Evolutionary conservation across 2,329 filamentous ascomycete genomes (phyloP).

Genomic region (Phyllosticta ampelicida): DNA sequence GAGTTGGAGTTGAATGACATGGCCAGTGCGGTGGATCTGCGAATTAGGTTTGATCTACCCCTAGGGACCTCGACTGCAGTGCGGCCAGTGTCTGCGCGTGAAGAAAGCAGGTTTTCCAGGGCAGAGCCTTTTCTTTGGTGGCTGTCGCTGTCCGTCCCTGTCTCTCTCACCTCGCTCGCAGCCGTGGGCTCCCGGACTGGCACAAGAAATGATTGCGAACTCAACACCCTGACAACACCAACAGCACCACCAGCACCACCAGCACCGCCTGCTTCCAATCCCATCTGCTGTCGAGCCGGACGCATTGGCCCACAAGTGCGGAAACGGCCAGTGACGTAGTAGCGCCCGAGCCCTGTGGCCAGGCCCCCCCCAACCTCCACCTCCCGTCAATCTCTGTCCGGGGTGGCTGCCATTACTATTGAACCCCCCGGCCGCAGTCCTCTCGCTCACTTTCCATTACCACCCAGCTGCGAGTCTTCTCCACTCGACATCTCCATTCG

Average conservation of each 20-base stretch:
- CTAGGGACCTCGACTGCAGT: neutral
- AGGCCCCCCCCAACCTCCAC: neutral
- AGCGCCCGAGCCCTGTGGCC: neutral
- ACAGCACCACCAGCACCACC: too few relatives aligned
- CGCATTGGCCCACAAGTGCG: neutral
- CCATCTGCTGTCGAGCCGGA: too few relatives aligned
- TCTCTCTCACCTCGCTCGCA: too few relatives aligned
- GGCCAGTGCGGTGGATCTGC: conserved; percentile 7
- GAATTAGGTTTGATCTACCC: conserved; percentile 3
- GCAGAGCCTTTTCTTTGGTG: too few relatives aligned
- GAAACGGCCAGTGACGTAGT: neutral
- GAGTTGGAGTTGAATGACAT: neutral
- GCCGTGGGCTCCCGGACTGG: too few relatives aligned
- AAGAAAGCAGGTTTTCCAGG: neutral
- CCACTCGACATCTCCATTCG: neutral
- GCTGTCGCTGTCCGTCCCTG: too few relatives aligned
- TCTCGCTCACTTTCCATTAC: neutral
- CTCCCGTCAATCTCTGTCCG: neutral
- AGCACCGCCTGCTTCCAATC: too few relatives aligned
- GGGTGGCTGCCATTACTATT: neutral
- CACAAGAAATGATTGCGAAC: too few relatives aligned
- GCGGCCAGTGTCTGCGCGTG: neutral
- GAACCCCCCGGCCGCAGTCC: neutral
- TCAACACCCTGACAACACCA: too few relatives aligned
- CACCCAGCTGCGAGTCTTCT: neutral